Evolutionary conservation across 805 yeast species (phyloP).

Genomic region (Martiniozyma abietophila): DNA sequence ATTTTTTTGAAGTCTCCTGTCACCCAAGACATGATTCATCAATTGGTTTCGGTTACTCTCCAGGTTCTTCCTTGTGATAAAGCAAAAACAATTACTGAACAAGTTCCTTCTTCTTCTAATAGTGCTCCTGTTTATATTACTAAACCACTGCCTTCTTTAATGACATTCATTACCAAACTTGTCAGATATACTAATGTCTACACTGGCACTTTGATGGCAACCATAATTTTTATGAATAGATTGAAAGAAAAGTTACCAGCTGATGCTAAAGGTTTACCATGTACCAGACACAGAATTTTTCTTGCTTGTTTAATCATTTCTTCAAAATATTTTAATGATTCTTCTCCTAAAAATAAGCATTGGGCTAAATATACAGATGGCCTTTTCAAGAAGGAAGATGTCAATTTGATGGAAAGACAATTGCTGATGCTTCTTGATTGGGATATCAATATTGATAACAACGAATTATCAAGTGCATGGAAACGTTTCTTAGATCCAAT

Average conservation of each 20-base stretch:
- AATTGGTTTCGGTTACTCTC: slow-evolving; percentile 54
- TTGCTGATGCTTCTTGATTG: slow-evolving; percentile 58
- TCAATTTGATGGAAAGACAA: slow-evolving; percentile 76
- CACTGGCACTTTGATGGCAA: slow-evolving; percentile 68
- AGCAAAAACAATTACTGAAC: slow-evolving; percentile 27
- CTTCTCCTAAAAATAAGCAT: slow-evolving; percentile 67
- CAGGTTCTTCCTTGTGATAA: slow-evolving; percentile 58
- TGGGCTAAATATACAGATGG: slow-evolving; percentile 79
- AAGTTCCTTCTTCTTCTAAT: slow-evolving; percentile 24
- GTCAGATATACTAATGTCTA: slow-evolving; percentile 73
- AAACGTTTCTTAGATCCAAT: slow-evolving; percentile 43
- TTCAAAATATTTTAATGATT: slow-evolving; percentile 68
- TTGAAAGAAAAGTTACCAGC: slow-evolving; percentile 53
- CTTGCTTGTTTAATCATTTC: slow-evolving; percentile 66
- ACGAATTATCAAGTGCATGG: slow-evolving; percentile 35
- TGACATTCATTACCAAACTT: slow-evolving; percentile 63
- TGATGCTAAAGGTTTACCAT: slow-evolving; percentile 69
- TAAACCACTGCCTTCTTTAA: slow-evolving; percentile 53
- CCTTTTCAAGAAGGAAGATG: slow-evolving; percentile 55
- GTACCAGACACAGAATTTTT: slow-evolving; percentile 71
- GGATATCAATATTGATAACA: slow-evolving; percentile 45
- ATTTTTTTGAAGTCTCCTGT: slow-evolving; percentile 57
- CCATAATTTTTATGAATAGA: slow-evolving; percentile 58
- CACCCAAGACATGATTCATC: slow-evolving; percentile 66
- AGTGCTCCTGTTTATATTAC: slow-evolving; percentile 26